Evolutionary conservation across 2,329 filamentous ascomycete species (phyloP), one percentile per base, ranked within the genome.

Genomic region (Cladosporium sp.): DNA sequence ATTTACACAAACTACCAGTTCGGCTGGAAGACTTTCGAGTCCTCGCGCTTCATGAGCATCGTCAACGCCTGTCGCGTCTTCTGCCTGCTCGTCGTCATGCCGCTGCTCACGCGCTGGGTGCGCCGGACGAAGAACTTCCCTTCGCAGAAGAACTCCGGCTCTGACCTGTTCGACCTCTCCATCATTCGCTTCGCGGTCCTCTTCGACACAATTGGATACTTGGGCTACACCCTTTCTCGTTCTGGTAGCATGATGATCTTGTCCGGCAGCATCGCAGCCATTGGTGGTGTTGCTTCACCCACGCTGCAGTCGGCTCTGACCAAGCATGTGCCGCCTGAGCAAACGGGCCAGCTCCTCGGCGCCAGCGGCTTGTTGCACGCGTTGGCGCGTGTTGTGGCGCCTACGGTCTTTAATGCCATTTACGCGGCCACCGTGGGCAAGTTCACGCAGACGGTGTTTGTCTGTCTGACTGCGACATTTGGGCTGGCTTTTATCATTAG

Each of bases 361-460:
- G 91, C 90, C 1, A 86, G 85, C 13, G 93, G 92, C 0, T 75
- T 97, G 56, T 71, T 97, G 54, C 92, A 97, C 70, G 87, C 89
- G 1, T 71, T 95, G 34, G 82, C 87, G 3, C 78, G 90, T 56
- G 83, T 97, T 2, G 67, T 95, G 10, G 84, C 86, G 1, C 93
- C 93, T 0, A 79, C 89, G 0, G 65, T 92, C 1, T 95, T 96
- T 70, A 95, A 93, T 63, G 80, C 87, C 4, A 81, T 97, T 9
- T 98, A 95, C 67, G 86, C 86, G 11, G 74, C 79, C 2, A 97
- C 93, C 0, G 88, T 96, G 1, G 82, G 79, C 16, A 82, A 72
- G 1, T 92, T 87, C 59, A 83, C 89, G 0, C 89, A 93, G 68
- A 83, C 89, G 1, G 85, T 95, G 0, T 96, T 96, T 67, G 81